Evolutionary conservation across 2,329 filamentous ascomycete species (phyloP).

Genomic region (Beauveria sp.): DNA sequence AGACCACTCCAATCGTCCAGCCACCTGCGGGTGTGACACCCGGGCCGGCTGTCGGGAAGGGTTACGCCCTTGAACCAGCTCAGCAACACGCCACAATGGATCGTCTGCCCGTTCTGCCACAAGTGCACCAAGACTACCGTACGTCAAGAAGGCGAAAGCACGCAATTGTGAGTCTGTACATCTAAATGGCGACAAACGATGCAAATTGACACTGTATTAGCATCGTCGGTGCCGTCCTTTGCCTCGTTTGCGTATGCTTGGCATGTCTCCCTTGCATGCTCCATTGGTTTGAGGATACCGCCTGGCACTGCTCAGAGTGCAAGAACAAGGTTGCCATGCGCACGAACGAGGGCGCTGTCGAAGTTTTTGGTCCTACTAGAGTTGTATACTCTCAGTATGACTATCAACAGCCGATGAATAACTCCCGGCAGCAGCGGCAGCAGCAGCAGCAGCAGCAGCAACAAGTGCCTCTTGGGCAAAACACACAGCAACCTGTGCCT

Average conservation of each 20-base stretch:
- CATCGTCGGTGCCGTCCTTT: slow-evolving; percentile 22
- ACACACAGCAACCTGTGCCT: background rate
- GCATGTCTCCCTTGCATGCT: slow-evolving; percentile 25
- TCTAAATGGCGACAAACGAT: no score
- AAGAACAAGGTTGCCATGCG: slow-evolving; percentile 21
- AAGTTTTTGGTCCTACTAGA: slow-evolving; percentile 16
- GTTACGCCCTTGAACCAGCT: slow-evolving; percentile 18
- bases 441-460: background rate
- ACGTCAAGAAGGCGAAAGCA: slow-evolving; percentile 17
- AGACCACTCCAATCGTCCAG: background rate
- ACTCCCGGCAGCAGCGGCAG: slow-evolving; percentile 3
- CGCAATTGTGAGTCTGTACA: slow-evolving; percentile 19
- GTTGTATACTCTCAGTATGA: slow-evolving; percentile 14
- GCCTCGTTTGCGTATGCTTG: slow-evolving; percentile 24
- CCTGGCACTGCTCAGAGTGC: slow-evolving; percentile 24
- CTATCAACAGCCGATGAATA: background rate
- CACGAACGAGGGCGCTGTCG: slow-evolving; percentile 15
- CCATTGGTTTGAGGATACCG: slow-evolving; percentile 25
- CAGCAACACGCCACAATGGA: slow-evolving; percentile 18
- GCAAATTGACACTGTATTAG: slow-evolving; percentile 12
- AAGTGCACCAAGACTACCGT: slow-evolving; percentile 17
- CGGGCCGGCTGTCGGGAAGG: background rate
- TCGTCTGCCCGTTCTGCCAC: slow-evolving; percentile 25
- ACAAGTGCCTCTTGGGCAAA: background rate
- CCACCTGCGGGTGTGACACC: background rate